Percentiles rank a stretch among this genome's conserved stretches.
phyloP scores from a whole-genome alignment of 1,284 basidiomycete genomes.

The Takashimella koratensis region DNA sequence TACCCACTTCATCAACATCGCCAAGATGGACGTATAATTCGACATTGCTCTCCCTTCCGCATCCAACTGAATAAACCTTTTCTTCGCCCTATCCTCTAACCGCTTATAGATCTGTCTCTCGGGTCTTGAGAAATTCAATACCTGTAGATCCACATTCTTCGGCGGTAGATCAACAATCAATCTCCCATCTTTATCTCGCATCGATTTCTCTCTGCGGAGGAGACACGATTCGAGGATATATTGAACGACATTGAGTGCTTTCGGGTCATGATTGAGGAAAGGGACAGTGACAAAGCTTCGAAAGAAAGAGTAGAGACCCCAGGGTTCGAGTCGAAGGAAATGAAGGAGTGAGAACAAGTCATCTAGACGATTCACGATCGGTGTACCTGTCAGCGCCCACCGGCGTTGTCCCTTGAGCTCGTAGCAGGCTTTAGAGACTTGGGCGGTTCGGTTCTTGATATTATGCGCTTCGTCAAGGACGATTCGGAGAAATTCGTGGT shows the following conservation, averaged over 20 bases:
- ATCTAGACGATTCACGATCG: slow-evolving; percentile 92
- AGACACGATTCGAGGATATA: slow-evolving; percentile 85
- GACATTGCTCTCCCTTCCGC: slow-evolving; percentile 72
- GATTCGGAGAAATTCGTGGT: slow-evolving; percentile 52
- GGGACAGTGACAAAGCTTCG: slow-evolving; percentile 84
- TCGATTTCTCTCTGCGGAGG: slow-evolving; percentile 89
- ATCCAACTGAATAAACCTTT: slow-evolving; percentile 65
- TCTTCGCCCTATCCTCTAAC: slow-evolving; percentile 45
- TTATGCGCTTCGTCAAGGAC: slow-evolving; percentile 82
- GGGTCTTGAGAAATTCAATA: slow-evolving; percentile 67
- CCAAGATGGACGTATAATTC: slow-evolving; percentile 85
- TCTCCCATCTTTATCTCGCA: slow-evolving; percentile 82
- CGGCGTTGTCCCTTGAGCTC: slow-evolving; percentile 72
- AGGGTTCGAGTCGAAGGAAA: slow-evolving; percentile 85
- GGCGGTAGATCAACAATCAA: slow-evolving; percentile 83
- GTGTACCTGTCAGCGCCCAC: slow-evolving; percentile 94
- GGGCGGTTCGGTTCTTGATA: slow-evolving; percentile 86
- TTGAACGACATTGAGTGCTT: slow-evolving; percentile 88
- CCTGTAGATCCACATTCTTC: slow-evolving; percentile 72
- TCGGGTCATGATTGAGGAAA: slow-evolving; percentile 79
- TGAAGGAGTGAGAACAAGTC: slow-evolving; percentile 86
- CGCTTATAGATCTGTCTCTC: slow-evolving; percentile 73
- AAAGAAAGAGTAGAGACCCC: slow-evolving; percentile 85
- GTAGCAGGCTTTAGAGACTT: slow-evolving; percentile 86
- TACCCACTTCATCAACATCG: slow-evolving; percentile 79